phyloP scores from a whole-genome alignment of 169 alveolate species.

The Toxoplasma gondii region DNA sequence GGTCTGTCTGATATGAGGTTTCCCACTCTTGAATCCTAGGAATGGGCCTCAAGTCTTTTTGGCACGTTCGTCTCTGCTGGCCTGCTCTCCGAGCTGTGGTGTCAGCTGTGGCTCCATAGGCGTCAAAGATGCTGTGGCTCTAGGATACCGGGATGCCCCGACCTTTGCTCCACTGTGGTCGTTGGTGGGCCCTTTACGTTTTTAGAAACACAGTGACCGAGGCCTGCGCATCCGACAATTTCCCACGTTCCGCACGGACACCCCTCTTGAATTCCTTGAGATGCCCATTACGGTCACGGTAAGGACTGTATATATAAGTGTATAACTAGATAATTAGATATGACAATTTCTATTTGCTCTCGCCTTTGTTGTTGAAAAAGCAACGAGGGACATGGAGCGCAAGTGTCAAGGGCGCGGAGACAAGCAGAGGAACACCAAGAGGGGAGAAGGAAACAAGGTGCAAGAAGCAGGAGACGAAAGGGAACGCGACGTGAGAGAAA shows the following conservation, averaged over 20 bases:
- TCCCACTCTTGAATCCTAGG: no score
- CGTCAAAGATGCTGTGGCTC: no score
- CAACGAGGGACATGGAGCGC: neutral
- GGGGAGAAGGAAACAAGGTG: neutral
- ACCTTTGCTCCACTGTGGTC: neutral
- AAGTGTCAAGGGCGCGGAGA: neutral
- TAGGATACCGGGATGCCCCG: neutral
- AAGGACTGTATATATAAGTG: neutral
- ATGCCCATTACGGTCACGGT: constrained; percentile 76
- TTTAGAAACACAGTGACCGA: constrained; percentile 62
- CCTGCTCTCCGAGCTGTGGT: no score
- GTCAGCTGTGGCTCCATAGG: no score
- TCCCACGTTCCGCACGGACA: constrained; percentile 69
- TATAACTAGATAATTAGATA: neutral
- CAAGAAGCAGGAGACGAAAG: neutral
- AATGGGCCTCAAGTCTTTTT: no score
- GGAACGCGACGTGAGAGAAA: neutral
- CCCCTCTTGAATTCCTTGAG: constrained; percentile 77
- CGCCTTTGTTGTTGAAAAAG: neutral
- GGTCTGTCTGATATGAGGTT: no score
- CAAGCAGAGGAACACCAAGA: neutral
- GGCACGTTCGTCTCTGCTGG: no score
- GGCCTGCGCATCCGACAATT: constrained; percentile 70
- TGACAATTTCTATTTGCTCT: neutral
- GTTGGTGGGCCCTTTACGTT: neutral